A percentile compares a stretch with the other conserved stretches of the same genome.
Evolutionary conservation across 805 yeast genomes (phyloP).

Genomic region (Saturnispora hagleri): DNA sequence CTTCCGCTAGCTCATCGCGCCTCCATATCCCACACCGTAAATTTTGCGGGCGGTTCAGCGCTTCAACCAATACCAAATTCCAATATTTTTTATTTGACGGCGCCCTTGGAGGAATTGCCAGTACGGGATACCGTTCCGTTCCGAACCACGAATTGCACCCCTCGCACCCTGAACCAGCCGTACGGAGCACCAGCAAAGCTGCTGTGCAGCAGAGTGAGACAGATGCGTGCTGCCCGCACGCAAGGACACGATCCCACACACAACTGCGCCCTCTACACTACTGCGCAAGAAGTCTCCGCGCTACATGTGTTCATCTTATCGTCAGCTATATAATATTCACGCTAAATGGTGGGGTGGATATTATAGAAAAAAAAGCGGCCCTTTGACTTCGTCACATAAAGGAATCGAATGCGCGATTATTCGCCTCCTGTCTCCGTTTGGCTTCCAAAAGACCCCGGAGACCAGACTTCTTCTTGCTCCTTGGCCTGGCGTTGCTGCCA

Average conservation of each 20-base stretch:
- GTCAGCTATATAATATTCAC: background rate
- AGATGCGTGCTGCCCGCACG: too few relatives aligned
- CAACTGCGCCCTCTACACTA: too few relatives aligned
- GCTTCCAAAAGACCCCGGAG: slow-evolving; percentile 2
- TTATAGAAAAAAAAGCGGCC: background rate
- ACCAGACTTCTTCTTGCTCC: background rate
- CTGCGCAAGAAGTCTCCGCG: too few relatives aligned
- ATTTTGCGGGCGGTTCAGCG: background rate
- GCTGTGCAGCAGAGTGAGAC: too few relatives aligned
- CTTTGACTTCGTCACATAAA: background rate
- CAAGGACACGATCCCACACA: too few relatives aligned
- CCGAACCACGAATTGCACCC: slow-evolving; percentile 10
- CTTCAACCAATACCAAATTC: background rate
- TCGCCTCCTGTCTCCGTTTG: slow-evolving; percentile 1
- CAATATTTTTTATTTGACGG: background rate
- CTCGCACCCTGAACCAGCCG: slow-evolving; percentile 21
- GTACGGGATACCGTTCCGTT: background rate
- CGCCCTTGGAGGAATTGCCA: background rate
- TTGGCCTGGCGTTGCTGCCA: background rate
- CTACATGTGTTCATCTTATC: background rate
- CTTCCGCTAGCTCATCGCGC: background rate
- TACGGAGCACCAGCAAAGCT: background rate
- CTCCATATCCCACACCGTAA: background rate
- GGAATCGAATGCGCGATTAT: slow-evolving; percentile 5
- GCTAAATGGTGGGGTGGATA: background rate